Conservation (phyloP, 805 yeast species). For the Zygoascus ofunaensis region DNA sequence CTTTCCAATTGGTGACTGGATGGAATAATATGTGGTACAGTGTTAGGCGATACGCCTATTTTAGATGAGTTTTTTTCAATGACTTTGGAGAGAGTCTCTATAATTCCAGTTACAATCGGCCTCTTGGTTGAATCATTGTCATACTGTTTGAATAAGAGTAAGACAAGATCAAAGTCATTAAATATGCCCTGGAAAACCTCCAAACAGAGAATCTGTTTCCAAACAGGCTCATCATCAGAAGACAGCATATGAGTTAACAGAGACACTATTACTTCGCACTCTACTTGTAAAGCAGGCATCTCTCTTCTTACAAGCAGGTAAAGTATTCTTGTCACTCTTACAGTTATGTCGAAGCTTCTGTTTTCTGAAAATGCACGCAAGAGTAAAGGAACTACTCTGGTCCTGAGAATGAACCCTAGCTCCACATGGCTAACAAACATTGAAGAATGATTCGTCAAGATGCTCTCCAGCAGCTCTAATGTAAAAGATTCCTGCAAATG, state of each 20-base stretch:
- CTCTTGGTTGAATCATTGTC: conserved; percentile 53
- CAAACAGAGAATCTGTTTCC: conserved; percentile 68
- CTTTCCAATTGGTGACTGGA: background rate
- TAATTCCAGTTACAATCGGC: conserved; percentile 48
- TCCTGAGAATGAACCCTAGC: conserved; percentile 55
- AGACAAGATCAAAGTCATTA: conserved; percentile 44
- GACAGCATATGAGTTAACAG: conserved; percentile 65
- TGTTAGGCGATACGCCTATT: conserved; percentile 21
- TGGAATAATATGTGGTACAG: conserved; percentile 13
- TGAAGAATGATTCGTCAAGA: conserved; percentile 52
- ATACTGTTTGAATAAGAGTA: conserved; percentile 48
- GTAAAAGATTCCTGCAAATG: conserved; percentile 56
- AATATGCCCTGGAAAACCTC: conserved; percentile 62
- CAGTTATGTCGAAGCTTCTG: conserved; percentile 57
- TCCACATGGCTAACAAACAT: conserved; percentile 54
- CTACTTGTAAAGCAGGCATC: conserved; percentile 55
- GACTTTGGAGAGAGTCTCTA: conserved; percentile 35
- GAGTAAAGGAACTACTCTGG: conserved; percentile 65
- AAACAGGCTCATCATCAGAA: conserved; percentile 45
- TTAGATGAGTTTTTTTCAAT: conserved; percentile 29
- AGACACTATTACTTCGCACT: conserved; percentile 73
- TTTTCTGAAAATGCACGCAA: conserved; percentile 53
- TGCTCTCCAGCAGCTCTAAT: conserved; percentile 74
- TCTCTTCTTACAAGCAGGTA: conserved; percentile 54
- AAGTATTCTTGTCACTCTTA: conserved; percentile 67